Evolutionary conservation across 192 early-diverging fungal genomes (phyloP), one percentile per base, ranked within the genome.

Genomic region (Funneliformis geosporum): DNA sequence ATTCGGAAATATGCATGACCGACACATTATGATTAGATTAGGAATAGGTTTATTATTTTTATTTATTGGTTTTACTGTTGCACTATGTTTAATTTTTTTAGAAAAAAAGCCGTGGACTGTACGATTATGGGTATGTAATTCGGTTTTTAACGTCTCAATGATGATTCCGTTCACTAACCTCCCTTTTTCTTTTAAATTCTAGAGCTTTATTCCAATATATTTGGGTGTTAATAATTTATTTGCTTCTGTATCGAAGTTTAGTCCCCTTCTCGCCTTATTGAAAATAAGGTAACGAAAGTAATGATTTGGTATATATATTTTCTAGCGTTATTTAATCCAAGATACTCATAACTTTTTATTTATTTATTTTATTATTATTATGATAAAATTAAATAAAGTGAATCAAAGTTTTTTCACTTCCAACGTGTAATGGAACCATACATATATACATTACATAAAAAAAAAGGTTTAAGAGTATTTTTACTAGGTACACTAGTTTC

Each of bases 61-160:
- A 47, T 82, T 91, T 59, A 59, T 86, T 42, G 90, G 89, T 8
- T 87, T 91, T 55, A 76, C 87, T 4, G 77, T 86, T 4, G 84
- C 79, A 21, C 50, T 91, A 42, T 80, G 83, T 61, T 77, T 91
- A 33, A 90, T 91, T 43, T 87, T 91, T 69, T 79, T 90, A 75
- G 85, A 86, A 61, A 75, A 79, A 23, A 75, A 80, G 47, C 86
- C 82, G 33, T 83, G 85, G 55, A 79, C 81, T 27, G 44, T 82
- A 38, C 82, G 90, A 25, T 83, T 84, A n/a, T 89, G 89, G 89
- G 87, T 90, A 85, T 82, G 50, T 18, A 55, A 21, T 55, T 0
- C 5, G 1, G 14, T 55, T 55, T 6, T 55, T 21, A 50, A 55
- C 16, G 43, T 50, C n/a, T 44, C 5, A 47, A 44, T 59, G 25